Evolutionary conservation across 495 filamentous ascomycete species (phyloP), one percentile per base, ranked within the genome.

Genomic region (Monascus purpureus): DNA sequence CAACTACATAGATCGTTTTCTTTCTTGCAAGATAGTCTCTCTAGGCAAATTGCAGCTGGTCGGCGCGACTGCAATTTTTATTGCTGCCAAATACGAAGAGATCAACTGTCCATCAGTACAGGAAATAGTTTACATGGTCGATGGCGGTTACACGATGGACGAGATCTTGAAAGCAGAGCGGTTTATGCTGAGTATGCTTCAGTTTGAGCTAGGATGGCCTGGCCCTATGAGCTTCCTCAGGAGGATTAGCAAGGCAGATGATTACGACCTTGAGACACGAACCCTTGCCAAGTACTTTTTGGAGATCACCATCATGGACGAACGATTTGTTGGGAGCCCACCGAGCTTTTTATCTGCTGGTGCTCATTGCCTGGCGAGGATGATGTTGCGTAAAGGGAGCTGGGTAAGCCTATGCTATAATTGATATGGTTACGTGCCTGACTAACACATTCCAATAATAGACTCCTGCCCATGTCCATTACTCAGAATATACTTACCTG

Each of bases 121-220:
- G 34, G 90, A 97, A 62, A 92, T 97, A 47, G 81, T 94, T 34
- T 96, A 84, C 67, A 97, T 97, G 90, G 90, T 97, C 22, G 88
- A 97, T 52, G 70, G 73, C 7, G 86, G 83, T 35, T 97, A 94
- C 51, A 75, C 68, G 7, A 64, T 72, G 7, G 88, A 94, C 33
- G 90, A 96, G 57, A 87, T 97, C 25, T 70, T 96, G 36, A 94
- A 96, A 66, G 90, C 92, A 1, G 90, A 97, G 57, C 77, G 84
- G 13, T 96, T 93, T 67, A 97, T 97, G 90, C 66, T 96, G 23
- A 87, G 68, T 52, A 92, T 94, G 76, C 68, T 97, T 25, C 72
- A 86, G 39, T 97, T 92, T 47, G 82, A 93, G 49, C 73, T 97
- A 15, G 92, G 90, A 17, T 97, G 81, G 80, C 90, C 90, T 7